A percentile compares a stretch with the other conserved stretches of the same genome.
These are phyloP conservation scores for Coprinopsis strossmayeri DNA, from an alignment of 768 basidiomycete species.

Conservation along the genomic window DNA sequence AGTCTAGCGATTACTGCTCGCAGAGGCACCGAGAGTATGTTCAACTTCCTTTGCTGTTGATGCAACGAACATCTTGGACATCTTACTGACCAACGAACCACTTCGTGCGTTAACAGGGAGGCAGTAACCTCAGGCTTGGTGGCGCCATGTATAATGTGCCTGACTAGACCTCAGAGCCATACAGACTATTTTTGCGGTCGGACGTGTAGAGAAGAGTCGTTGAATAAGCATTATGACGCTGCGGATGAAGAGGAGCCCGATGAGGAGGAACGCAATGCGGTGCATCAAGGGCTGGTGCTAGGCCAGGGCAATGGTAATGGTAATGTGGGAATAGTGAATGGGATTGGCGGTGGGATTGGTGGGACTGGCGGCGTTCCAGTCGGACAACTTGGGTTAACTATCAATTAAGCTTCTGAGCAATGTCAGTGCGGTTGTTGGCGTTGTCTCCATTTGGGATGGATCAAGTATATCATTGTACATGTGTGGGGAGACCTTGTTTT, in stretches of 20 bases:
- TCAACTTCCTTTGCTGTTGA: not conserved
- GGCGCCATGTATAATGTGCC: slow-evolving; percentile 58
- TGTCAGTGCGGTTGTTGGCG: no score
- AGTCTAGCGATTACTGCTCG: slow-evolving; percentile 52
- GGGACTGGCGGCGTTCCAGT: no score
- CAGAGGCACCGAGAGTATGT: slow-evolving; percentile 58
- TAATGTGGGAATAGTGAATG: no score
- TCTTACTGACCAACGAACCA: not conserved
- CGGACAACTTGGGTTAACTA: no score
- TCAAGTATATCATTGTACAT: no score
- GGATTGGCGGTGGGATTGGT: no score
- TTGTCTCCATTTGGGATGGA: no score
- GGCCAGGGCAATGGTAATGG: not conserved
- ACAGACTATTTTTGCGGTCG: slow-evolving; percentile 59
- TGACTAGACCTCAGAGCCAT: slow-evolving; percentile 50
- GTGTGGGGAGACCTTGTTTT: no score
- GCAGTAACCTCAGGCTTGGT: slow-evolving; percentile 47
- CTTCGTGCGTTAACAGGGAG: slow-evolving; percentile 33
- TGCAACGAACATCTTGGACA: not conserved
- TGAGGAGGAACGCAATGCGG: slow-evolving; percentile 3
- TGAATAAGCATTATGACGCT: slow-evolving; percentile 35
- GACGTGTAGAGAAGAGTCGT: slow-evolving; percentile 52
- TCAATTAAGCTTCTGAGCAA: no score
- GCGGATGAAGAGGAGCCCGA: slow-evolving; percentile 6
- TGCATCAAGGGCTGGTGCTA: not conserved